These are phyloP conservation scores for Dipteronia sinensis DNA, from an alignment of 345 rosid genomes.

Conservation along the genomic window DNA sequence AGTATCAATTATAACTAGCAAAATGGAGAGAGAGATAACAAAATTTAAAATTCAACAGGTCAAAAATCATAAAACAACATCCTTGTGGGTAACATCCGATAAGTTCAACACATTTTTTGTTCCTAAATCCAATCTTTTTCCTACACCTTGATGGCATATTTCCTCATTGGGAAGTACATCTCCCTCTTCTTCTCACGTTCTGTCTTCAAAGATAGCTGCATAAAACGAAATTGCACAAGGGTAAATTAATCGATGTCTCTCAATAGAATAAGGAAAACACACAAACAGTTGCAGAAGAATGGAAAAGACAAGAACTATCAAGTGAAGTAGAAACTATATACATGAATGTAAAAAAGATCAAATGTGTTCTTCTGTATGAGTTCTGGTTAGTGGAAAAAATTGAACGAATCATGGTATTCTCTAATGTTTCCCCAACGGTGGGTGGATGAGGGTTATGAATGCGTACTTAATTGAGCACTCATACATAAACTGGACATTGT, in stretches of 20 bases:
- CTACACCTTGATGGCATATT: conserved; percentile 67
- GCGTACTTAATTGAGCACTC: too few relatives aligned
- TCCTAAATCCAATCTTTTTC: not conserved
- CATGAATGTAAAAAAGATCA: too few relatives aligned
- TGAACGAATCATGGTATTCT: not conserved
- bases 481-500: not conserved
- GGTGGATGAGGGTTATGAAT: not conserved
- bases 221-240: not conserved
- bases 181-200: conserved; percentile 70
- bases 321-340: not conserved
- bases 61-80: conserved; percentile 5
- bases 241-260: not conserved
- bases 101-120: conserved; percentile 7
- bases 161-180: conserved; percentile 71
- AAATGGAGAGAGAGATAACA: not conserved
- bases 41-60: conserved; percentile 16
- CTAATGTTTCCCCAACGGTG: not conserved
- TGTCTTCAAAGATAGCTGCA: conserved; percentile 62
- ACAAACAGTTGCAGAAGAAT: not conserved
- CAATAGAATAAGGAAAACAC: not conserved
- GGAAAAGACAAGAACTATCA: not conserved
- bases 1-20: not conserved
- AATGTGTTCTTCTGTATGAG: too few relatives aligned
- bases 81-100: not conserved
- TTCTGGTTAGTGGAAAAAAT: not conserved